Evolutionary conservation across 2,329 filamentous ascomycete genomes (phyloP).

Genomic region (Myriangium duriaei): DNA sequence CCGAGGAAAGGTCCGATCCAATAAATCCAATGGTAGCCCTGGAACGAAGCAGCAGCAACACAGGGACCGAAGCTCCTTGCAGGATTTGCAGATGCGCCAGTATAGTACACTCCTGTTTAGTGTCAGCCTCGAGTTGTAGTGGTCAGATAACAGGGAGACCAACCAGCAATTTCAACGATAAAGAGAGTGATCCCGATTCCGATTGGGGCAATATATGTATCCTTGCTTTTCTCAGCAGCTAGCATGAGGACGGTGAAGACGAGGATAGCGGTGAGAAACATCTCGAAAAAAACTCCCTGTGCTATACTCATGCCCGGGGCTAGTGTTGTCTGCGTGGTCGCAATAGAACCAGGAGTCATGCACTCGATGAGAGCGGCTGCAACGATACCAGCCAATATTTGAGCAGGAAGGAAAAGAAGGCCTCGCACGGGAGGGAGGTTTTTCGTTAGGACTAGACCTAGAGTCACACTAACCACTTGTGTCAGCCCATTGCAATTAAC

Average conservation of each 20-base stretch:
- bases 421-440: constrained; percentile 17
- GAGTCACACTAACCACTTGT: constrained; percentile 14
- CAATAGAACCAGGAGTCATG: constrained; percentile 21
- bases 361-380: constrained; percentile 20
- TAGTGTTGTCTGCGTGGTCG: constrained; percentile 19
- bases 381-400: constrained; percentile 20
- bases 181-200: constrained; percentile 18
- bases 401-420: constrained; percentile 17
- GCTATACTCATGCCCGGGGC: constrained; percentile 17
- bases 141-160: background rate
- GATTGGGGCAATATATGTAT: constrained; percentile 19
- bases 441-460: constrained; percentile 20
- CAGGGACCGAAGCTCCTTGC: constrained; percentile 23
- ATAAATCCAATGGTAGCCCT: constrained; percentile 21
- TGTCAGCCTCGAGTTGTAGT: background rate
- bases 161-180: constrained; percentile 16
- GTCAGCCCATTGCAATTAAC: background rate
- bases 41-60: constrained; percentile 19
- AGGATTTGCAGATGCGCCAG: constrained; percentile 23
- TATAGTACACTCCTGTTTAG: constrained; percentile 19
- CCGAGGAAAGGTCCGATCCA: constrained; percentile 18
- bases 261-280: constrained; percentile 22
- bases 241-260: constrained; percentile 25
- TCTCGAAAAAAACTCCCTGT: constrained; percentile 23
- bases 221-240: constrained; percentile 24